Base-by-base conservation (phyloP, 108 stramenopile species). In the Conticribra weissflogii region DNA sequence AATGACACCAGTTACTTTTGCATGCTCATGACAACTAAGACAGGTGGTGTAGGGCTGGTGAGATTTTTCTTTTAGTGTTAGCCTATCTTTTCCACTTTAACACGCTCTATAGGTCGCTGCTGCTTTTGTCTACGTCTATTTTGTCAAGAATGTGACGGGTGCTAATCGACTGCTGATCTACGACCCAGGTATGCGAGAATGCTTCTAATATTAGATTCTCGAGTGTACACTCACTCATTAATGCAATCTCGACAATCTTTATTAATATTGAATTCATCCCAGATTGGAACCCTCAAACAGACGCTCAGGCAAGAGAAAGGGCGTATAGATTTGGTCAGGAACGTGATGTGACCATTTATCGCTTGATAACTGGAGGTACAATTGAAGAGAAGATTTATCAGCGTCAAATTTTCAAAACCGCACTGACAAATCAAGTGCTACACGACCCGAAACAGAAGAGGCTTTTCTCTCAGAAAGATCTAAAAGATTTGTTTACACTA, bases 381-480 rank as follows among this genome's bases (percentile, higher is more conserved):
- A 94, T 96, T 51, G 96, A 96, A 79, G 96, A 96, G 72, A 98
- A 97, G 74, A 97, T 99, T 17, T 98, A 98, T 78, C 98, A 99
- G 59, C 81, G 99, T 4, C 99, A 99, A 60, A 98, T 99, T 49
- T 98, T 98, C 86, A 98, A 99, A 76, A 95, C 93, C 36, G 95
- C 97, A 1, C 55, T 98, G 2, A 85, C 97, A 5, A 97, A 97
- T 63, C 86, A 88, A 34, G 85, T 98, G 3, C 75, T 98, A 17
- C 88, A 94, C 59, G 96, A 98, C 72, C 90, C 97, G 16, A 85
- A 85, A 58, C 97, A 98, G 72, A 70, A 83, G 45, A 84, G 96
- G 0, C 76, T 98, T 0, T 98, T 97, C 72, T 92, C 92, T 9
- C 81, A 94, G 33, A 85, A 81, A 45, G 96, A 98, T 63, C 58